Base-by-base conservation (phyloP, 306 rosid species). In the Rosa multiflora region DNA sequence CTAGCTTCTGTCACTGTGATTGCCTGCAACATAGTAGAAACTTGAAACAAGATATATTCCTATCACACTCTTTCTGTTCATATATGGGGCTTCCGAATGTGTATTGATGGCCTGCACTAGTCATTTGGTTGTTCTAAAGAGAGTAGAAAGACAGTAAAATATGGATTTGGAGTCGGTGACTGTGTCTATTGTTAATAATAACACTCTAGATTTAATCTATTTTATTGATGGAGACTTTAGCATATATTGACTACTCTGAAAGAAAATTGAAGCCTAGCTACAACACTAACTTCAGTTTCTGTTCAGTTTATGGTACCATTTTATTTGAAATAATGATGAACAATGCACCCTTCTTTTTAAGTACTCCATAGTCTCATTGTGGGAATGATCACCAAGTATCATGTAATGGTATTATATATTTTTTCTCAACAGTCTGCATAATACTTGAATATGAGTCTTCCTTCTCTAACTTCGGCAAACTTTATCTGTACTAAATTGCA, bases 401-500 rank as follows among this genome's bases (percentile, higher is more conserved):
- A 18, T 32, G 61, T 63, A 21, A 4, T 76, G 12, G 13, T 46
- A 26, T 58, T 43, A 29, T 32, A 32, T 32, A 32, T 32, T 49
- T 66, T 8, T 67, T 53, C 15, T 70, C 58, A 39, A 68, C 21
- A 68, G 29, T 37, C 42, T 62, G 61, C 70, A 10, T 15, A 12
- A 26, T 29, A 62, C 77, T 47, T 75, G 52, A 61, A 10, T 40
- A 66, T 35, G 72, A 76, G 23, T 48, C 21, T 76, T 82, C 35
- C 37, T 62, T 15, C 70, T 51, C 82, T 77, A 67, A 67, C 77
- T 13, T 62, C 2, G 68, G 49, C 70, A 78, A 83, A 62, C 48
- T 18, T 78, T 35, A 76, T 21, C 26, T 29, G 7, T 73, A 43
- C 56, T 73, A 72, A 80, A 63, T 83, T 87, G 93, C 95, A 95